These are phyloP conservation scores for Sanghuangporus weigelae DNA, from an alignment of 1,284 basidiomycete genomes.

Conservation along the genomic window DNA sequence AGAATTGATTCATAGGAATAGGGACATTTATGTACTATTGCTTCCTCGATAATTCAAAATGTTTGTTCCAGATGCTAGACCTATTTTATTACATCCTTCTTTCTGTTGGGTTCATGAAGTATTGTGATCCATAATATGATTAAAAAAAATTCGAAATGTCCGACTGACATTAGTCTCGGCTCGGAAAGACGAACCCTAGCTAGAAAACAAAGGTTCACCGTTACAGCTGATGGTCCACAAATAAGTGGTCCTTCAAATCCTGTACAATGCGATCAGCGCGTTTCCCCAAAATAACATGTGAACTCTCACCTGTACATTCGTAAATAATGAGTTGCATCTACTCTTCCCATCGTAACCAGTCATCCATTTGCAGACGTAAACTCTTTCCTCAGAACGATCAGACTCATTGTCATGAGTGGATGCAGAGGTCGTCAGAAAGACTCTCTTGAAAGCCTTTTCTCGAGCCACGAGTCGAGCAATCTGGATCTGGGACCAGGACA, in stretches of 20 bases:
- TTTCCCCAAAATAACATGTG: not conserved
- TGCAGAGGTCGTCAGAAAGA: not conserved
- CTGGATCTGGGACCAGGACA: slow-evolving; percentile 5
- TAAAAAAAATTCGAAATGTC: too few relatives aligned
- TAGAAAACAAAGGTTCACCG: not conserved
- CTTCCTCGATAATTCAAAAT: too few relatives aligned
- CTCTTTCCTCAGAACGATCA: slow-evolving; percentile 11
- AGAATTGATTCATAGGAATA: too few relatives aligned
- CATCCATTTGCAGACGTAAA: slow-evolving; percentile 15
- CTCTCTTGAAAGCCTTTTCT: slow-evolving; percentile 13
- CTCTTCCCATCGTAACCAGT: not conserved
- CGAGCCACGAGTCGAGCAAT: slow-evolving; percentile 11
- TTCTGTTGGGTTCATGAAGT: too few relatives aligned
- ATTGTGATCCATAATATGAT: too few relatives aligned
- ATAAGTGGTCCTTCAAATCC: slow-evolving; percentile 17
- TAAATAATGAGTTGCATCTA: slow-evolving; percentile 8
- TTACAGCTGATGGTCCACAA: slow-evolving; percentile 11
- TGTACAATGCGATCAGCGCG: not conserved
- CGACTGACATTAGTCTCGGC: too few relatives aligned
- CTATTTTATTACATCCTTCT: too few relatives aligned
- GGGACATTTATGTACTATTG: not conserved
- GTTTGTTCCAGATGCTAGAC: too few relatives aligned
- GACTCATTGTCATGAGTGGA: not conserved
- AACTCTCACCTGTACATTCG: not conserved
- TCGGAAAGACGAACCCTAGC: too few relatives aligned